Conservation (phyloP, 2,329 filamentous ascomycete genomes). For the Alternaria triticimaculans region DNA sequence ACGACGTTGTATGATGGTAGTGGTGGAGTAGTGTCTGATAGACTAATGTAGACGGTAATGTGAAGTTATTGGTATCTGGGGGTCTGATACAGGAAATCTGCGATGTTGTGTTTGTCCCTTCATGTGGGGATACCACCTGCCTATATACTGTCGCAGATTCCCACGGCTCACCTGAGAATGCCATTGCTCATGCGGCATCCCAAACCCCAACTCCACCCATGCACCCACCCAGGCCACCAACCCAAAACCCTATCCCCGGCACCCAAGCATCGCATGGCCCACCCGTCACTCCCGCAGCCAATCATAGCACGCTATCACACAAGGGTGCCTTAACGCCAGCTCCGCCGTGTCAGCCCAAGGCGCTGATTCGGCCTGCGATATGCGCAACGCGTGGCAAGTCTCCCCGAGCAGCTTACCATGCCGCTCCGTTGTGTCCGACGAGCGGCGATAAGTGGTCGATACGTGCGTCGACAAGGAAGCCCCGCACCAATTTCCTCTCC, state of each 20-base stretch:
- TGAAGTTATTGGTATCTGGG: background rate
- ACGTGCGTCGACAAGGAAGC: constrained; percentile 20
- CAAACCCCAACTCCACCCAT: constrained; percentile 27
- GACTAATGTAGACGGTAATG: background rate
- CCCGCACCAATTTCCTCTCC: constrained; percentile 20
- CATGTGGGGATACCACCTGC: constrained; percentile 3
- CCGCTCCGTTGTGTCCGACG: constrained; percentile 15
- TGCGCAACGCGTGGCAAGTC: constrained; percentile 32
- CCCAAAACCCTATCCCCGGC: constrained; percentile 31
- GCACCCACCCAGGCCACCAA: constrained; percentile 23
- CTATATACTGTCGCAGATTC: constrained; percentile 11
- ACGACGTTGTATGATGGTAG: background rate
- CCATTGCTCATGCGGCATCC: constrained; percentile 2
- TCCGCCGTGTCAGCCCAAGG: constrained; percentile 14
- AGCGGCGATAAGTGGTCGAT: constrained; percentile 26
- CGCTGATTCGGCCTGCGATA: constrained; percentile 26
- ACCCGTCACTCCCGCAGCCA: constrained; percentile 1
- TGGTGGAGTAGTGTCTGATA: background rate
- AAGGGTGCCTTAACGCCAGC: constrained; percentile 14
- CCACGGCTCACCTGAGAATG: constrained; percentile 7
- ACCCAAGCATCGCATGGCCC: constrained; percentile 15
- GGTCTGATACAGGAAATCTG: background rate
- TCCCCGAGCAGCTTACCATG: constrained; percentile 20
- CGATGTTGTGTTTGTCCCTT: background rate
- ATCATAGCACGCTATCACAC: constrained; percentile 4